phyloP scores from a whole-genome alignment of 140 eudicot genomes.

The Senecio squalidus region DNA sequence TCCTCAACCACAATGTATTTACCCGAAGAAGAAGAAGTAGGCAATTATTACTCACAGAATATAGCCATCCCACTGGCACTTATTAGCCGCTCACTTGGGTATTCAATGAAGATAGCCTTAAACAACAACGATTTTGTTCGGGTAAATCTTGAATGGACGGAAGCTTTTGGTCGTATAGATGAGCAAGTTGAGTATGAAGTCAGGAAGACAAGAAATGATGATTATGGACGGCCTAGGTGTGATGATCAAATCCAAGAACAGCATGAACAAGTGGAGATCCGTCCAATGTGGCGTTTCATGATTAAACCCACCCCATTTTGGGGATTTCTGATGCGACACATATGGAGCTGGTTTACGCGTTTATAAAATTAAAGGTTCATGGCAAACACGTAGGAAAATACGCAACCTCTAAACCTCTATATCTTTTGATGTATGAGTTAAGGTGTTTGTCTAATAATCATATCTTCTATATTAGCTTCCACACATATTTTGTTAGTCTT shows the following conservation, averaged over 20 bases:
- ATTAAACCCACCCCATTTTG: background rate
- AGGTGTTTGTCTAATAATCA: too few species aligned
- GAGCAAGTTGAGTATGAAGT: conserved; percentile 57
- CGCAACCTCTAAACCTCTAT: too few species aligned
- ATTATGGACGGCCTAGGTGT: conserved; percentile 54
- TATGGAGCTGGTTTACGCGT: too few species aligned
- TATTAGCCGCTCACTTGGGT: conserved; percentile 51
- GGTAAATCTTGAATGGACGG: conserved; percentile 72
- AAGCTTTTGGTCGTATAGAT: conserved; percentile 57
- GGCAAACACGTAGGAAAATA: too few species aligned
- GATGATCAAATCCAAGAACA: conserved; percentile 39
- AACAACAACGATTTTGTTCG: conserved; percentile 41
- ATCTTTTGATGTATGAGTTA: too few species aligned
- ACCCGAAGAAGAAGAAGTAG: conserved; percentile 36
- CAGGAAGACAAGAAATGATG: conserved; percentile 54
- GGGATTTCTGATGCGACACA: background rate
- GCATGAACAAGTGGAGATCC: background rate
- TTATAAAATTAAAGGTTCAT: too few species aligned
- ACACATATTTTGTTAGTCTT: too few species aligned
- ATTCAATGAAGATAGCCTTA: conserved; percentile 47
- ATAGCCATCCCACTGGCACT: conserved; percentile 58
- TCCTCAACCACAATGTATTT: conserved; percentile 51
- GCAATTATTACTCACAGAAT: conserved; percentile 34
- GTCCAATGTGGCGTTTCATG: background rate
- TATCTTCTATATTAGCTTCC: too few species aligned